These are phyloP conservation scores for Hypoxylon sp. DNA, from an alignment of 2,329 filamentous ascomycete genomes.

Conservation along the genomic window DNA sequence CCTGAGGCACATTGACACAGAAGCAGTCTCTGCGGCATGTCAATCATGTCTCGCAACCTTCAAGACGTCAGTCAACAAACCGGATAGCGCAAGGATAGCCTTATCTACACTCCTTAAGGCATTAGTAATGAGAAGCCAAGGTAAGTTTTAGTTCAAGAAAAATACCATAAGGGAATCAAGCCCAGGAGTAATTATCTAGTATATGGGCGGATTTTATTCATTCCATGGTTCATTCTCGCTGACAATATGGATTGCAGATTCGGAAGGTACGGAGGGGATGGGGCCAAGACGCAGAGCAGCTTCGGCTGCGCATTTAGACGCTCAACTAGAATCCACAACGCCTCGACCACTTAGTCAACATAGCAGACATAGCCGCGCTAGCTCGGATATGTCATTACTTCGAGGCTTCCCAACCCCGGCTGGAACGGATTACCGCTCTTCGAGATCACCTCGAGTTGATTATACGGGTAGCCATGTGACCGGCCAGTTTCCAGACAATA, in stretches of 20 bases:
- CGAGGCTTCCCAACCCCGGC: slow-evolving; percentile 67
- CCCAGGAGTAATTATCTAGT: neutral
- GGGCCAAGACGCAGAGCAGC: slow-evolving; percentile 69
- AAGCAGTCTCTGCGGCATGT: slow-evolving; percentile 73
- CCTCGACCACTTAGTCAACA: slow-evolving; percentile 71
- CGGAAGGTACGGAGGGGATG: slow-evolving; percentile 60
- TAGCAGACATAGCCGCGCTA: slow-evolving; percentile 78
- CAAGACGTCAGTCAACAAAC: slow-evolving; percentile 77
- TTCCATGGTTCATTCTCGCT: slow-evolving; percentile 10
- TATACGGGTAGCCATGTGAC: slow-evolving; percentile 56
- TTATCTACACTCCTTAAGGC: slow-evolving; percentile 81
- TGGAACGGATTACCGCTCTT: slow-evolving; percentile 59
- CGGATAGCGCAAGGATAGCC: slow-evolving; percentile 81
- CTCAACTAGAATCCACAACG: slow-evolving; percentile 64
- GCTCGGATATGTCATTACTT: slow-evolving; percentile 76
- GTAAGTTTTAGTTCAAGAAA: slow-evolving; percentile 64
- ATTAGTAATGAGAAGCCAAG: slow-evolving; percentile 76
- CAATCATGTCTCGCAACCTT: slow-evolving; percentile 79
- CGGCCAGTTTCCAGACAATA: slow-evolving; percentile 57
- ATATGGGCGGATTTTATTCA: neutral
- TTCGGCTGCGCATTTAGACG: slow-evolving; percentile 73
- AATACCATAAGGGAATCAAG: neutral
- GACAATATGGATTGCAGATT: slow-evolving; percentile 41
- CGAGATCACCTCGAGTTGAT: slow-evolving; percentile 66
- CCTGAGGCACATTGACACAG: slow-evolving; percentile 78